Percentiles rank a stretch among this genome's conserved stretches.
Conservation (phyloP, 164 flowering plant species). For the Taxillus chinensis region DNA sequence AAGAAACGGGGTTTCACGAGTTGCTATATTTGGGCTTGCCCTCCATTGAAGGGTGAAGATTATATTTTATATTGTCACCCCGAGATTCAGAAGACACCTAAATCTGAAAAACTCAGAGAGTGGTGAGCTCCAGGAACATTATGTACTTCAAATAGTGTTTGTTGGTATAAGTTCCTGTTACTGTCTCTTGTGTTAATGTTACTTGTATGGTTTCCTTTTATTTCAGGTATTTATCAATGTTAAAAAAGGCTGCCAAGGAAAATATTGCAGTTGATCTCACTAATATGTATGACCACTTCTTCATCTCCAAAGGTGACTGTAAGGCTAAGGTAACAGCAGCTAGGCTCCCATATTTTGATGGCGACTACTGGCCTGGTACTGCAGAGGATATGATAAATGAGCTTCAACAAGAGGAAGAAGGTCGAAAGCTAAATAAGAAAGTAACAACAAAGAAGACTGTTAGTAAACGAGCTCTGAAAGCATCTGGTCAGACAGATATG, state of each 20-base stretch:
- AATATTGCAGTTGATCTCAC: constrained; percentile 30
- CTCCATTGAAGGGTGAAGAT: constrained; percentile 11
- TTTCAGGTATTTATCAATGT: constrained; percentile 47
- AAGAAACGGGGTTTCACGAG: constrained; percentile 16
- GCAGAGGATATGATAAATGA: constrained; percentile 32
- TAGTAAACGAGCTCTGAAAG: constrained; percentile 21
- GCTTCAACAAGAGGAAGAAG: constrained; percentile 21
- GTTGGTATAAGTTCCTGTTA: neutral
- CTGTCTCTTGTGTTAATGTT: constrained; percentile 4
- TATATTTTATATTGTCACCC: constrained; percentile 17
- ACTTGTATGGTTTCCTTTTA: neutral
- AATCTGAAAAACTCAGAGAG: constrained; percentile 6
- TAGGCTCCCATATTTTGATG: constrained; percentile 65
- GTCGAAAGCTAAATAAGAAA: constrained; percentile 14
- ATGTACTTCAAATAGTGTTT: too few relatives aligned
- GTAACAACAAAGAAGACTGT: constrained; percentile 5
- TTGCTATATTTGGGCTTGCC: constrained; percentile 19
- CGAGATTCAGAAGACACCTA: constrained; percentile 15
- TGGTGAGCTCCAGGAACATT: constrained; percentile 2
- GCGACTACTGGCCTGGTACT: constrained; percentile 46
- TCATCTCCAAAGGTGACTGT: constrained; percentile 22
- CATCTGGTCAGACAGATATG: constrained; percentile 21
- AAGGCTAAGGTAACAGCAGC: constrained; percentile 47
- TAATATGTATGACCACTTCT: constrained; percentile 47
- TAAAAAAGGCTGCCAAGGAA: constrained; percentile 41